phyloP scores from a whole-genome alignment of 2,329 filamentous ascomycete genomes.

The Alternaria hordeiaustralica region DNA sequence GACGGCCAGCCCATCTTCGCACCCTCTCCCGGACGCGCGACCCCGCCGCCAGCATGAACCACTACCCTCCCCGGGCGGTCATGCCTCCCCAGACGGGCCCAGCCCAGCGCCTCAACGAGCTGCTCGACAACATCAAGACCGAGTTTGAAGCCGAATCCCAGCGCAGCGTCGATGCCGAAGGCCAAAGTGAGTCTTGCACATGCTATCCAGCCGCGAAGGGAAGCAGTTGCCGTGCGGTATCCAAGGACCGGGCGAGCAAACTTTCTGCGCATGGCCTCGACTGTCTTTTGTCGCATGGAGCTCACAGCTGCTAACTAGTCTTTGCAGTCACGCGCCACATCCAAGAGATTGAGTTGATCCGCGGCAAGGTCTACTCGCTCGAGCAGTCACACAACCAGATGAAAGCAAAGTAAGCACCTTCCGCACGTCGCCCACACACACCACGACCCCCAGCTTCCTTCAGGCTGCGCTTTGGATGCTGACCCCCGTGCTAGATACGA shows the following conservation, averaged over 20 bases:
- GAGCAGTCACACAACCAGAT: constrained; percentile 88
- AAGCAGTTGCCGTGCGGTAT: not conserved
- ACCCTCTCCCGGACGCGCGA: not conserved
- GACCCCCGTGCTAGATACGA: constrained; percentile 75
- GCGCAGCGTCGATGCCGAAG: constrained; percentile 85
- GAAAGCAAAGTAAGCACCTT: constrained; percentile 80
- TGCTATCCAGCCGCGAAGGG: not conserved
- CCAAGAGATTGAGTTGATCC: constrained; percentile 92
- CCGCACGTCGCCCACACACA: not conserved
- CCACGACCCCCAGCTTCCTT: no score
- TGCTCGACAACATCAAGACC: constrained; percentile 86
- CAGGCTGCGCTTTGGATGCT: constrained; percentile 3
- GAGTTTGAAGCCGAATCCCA: constrained; percentile 89
- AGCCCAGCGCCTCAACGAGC: constrained; percentile 82
- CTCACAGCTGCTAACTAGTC: constrained; percentile 5
- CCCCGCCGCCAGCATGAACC: constrained; percentile 61
- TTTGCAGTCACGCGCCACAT: constrained; percentile 75
- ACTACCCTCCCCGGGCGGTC: constrained; percentile 78
- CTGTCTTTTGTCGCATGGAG: not conserved
- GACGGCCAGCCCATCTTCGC: not conserved
- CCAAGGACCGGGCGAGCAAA: not conserved
- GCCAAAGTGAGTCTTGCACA: constrained; percentile 77
- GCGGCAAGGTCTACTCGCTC: constrained; percentile 90
- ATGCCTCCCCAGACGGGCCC: constrained; percentile 67
- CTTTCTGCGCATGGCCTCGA: not conserved